phyloP scores from a whole-genome alignment of 208 protist species.

The Lotmaria passim region DNA sequence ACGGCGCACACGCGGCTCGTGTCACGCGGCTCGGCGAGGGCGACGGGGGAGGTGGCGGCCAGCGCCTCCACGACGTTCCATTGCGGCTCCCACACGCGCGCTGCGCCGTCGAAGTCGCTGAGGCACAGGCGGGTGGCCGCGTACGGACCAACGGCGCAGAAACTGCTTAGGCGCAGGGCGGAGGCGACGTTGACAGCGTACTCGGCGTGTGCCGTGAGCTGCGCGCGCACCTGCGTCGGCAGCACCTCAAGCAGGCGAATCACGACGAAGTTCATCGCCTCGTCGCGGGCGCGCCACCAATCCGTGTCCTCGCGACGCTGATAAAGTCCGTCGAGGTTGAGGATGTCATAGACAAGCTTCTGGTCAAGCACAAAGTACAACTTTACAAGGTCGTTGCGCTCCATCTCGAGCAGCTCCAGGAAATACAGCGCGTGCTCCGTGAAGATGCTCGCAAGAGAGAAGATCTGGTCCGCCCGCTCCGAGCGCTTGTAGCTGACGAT shows the following conservation, averaged over 20 bases:
- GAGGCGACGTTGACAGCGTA: conserved; percentile 43
- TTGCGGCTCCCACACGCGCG: conserved; percentile 72
- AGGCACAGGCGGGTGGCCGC: conserved; percentile 61
- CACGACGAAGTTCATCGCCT: conserved; percentile 68
- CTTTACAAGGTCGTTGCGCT: conserved; percentile 62
- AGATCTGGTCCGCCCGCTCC: conserved; percentile 58
- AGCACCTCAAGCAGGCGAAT: conserved; percentile 61
- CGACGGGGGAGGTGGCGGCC: conserved; percentile 3
- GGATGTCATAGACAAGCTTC: conserved; percentile 62
- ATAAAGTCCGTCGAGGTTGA: conserved; percentile 67
- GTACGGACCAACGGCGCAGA: conserved; percentile 78
- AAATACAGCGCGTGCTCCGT: conserved; percentile 74
- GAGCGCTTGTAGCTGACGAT: conserved; percentile 73
- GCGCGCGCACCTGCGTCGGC: conserved; percentile 62
- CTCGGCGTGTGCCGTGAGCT: conserved; percentile 60
- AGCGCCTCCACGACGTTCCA: conserved; percentile 90
- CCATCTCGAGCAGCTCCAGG: conserved; percentile 72
- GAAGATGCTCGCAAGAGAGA: conserved; percentile 75
- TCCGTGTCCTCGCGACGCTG: conserved; percentile 49
- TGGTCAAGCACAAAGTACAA: conserved; percentile 80
- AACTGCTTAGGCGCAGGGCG: conserved; percentile 54
- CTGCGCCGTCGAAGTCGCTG: conserved; percentile 53
- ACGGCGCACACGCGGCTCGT: conserved; percentile 73
- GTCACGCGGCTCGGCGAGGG: conserved; percentile 13
- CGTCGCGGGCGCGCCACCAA: conserved; percentile 62